Base-by-base conservation (phyloP, 169 alveolate genomes). In the Plasmodium chabaudi region DNA sequence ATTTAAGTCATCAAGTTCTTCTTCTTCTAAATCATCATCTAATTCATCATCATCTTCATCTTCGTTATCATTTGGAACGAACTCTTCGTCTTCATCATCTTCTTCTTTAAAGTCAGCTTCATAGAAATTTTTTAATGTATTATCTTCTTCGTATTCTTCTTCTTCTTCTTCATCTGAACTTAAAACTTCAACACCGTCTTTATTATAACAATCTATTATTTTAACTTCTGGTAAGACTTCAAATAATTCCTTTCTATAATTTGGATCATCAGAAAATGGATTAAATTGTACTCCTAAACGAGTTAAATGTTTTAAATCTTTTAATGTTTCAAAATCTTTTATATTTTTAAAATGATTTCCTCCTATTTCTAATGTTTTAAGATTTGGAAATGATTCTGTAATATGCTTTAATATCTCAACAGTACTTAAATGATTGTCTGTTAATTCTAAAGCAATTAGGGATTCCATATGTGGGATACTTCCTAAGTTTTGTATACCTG, bases 11-110 rank as follows among this genome's bases (percentile, higher is more conserved):
- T 79, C 89, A 7, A 79, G 4, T 57, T 79, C 89, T 65, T 79
- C 87, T n/a, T 74, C 87, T 34, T 71, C 92, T 79, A 63, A 94
- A 86, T 60, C 93, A 51, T 92, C 95, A 87, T 74, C 89, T 55
- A 90, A 93, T 71, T 94, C 97, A 15, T 95, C 97, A 64, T 93
- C 97, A 12, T 90, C 97, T 12, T 93, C 98, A 0, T 86, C 93
- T 21, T 92, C 95, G 59, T 93, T 94, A 57, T 93, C 96, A 59
- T 79, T 88, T 5, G 97, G 97, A 46, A 92, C 96, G 55, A 95
- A 95, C 61, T 96, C 98, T 13, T 95, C 98, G 63, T 94, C 97
- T 55, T 95, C 97, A 42, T 94, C 95, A 73, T 96, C 98, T n/a
- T 95, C 96, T 23, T 95, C 95, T 70, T 92, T 88, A 92, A 93